phyloP scores from a whole-genome alignment of 176 grass and related monocot species.

The Zizania latifolia region DNA sequence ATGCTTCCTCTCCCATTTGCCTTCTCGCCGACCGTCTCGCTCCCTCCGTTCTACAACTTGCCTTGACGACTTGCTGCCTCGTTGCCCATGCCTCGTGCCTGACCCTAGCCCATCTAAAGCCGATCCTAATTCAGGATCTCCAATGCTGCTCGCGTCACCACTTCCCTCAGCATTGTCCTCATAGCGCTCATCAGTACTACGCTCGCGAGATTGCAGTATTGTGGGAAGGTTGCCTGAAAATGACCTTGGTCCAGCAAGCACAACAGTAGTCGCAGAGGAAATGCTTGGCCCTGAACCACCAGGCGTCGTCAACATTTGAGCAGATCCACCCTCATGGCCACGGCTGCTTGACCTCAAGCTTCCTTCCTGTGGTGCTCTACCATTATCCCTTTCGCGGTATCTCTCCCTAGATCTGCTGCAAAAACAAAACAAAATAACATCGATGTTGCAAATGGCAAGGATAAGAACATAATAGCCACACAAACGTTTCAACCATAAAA shows the following conservation, averaged over 20 bases:
- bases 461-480: neutral
- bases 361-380: constrained; percentile 58
- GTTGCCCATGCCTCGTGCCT: constrained; percentile 40
- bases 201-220: constrained; percentile 76
- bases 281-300: neutral
- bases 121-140: constrained; percentile 55
- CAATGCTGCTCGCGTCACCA: constrained; percentile 63
- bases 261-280: constrained; percentile 26
- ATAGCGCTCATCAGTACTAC: constrained; percentile 31
- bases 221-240: constrained; percentile 64
- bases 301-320: neutral
- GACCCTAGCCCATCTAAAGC: constrained; percentile 45
- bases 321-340: constrained; percentile 34
- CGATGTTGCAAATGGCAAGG: neutral
- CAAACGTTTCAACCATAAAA: neutral
- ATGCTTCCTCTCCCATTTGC: constrained; percentile 92
- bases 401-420: constrained; percentile 68
- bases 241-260: constrained; percentile 48
- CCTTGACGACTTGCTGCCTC: constrained; percentile 59
- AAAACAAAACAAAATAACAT: neutral
- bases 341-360: constrained; percentile 66
- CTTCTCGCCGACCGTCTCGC: constrained; percentile 59
- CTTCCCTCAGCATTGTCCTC: constrained; percentile 68
- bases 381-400: constrained; percentile 71
- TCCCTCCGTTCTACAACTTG: constrained; percentile 58